Conservation (phyloP, 176 grass and related monocot species). For the Triticum monococcum region DNA sequence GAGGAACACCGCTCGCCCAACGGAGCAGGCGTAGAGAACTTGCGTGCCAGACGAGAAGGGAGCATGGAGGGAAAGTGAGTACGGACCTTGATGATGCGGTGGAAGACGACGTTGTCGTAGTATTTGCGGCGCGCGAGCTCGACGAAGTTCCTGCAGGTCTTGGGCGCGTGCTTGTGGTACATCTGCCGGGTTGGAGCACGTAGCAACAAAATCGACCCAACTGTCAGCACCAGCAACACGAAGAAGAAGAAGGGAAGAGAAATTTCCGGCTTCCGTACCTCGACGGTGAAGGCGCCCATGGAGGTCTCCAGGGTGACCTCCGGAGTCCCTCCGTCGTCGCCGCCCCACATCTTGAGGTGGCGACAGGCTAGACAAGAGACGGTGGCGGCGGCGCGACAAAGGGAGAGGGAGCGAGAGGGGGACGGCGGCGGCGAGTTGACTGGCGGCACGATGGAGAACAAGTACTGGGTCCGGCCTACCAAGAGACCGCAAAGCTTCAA, state of each 20-base stretch:
- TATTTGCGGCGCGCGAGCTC: conserved; percentile 80
- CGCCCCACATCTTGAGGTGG: conserved; percentile 48
- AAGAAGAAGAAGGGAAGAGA: background rate
- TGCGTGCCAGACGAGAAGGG: background rate
- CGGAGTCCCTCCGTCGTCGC: conserved; percentile 58
- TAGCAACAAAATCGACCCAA: background rate
- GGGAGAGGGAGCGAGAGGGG: background rate
- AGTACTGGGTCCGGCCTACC: background rate
- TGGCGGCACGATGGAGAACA: background rate
- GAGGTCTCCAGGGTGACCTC: conserved; percentile 91
- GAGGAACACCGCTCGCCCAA: background rate
- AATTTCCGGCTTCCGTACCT: conserved; percentile 41
- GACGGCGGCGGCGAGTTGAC: background rate
- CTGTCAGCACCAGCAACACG: conserved; percentile 2
- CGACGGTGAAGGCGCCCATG: conserved; percentile 80
- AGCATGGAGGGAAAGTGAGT: background rate
- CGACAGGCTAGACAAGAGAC: background rate
- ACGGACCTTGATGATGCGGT: conserved; percentile 92
- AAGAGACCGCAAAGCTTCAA: background rate
- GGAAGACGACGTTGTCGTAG: conserved; percentile 90
- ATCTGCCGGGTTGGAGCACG: conserved; percentile 38
- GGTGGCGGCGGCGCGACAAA: background rate
- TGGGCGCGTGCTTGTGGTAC: conserved; percentile 97
- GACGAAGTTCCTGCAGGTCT: conserved; percentile 93
- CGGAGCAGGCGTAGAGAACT: background rate